Conservation (phyloP, 768 basidiomycete species). For the Leccinellum rugosiceps region DNA sequence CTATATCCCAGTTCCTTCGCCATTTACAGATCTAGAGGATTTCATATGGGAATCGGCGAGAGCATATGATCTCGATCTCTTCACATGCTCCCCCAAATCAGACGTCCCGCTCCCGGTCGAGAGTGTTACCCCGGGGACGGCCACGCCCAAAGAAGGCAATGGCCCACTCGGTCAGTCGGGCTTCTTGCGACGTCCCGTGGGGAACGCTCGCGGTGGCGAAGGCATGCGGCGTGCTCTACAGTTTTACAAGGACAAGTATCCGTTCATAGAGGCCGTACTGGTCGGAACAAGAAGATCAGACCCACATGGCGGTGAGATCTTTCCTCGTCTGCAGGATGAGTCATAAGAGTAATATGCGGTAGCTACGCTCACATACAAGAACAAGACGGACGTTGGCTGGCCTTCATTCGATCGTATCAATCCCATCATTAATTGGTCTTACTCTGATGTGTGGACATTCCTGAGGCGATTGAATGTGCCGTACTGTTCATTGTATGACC, state of each 20-base stretch:
- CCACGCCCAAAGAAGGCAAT: constrained; percentile 17
- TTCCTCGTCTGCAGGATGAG: not conserved
- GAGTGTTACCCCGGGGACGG: constrained; percentile 39
- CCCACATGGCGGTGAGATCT: constrained; percentile 86
- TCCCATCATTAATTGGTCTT: constrained; percentile 95
- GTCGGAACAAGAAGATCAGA: constrained; percentile 88
- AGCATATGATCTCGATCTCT: constrained; percentile 75
- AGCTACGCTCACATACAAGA: constrained; percentile 72
- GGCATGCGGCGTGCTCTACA: constrained; percentile 80
- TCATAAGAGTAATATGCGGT: not conserved
- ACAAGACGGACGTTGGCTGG: constrained; percentile 88
- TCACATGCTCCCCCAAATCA: constrained; percentile 33
- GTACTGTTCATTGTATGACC: constrained; percentile 87
- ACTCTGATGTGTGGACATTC: constrained; percentile 87
- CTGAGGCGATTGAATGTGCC: constrained; percentile 70
- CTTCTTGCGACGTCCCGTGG: constrained; percentile 36
- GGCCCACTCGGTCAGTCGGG: constrained; percentile 4
- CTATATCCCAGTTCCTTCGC: constrained; percentile 88
- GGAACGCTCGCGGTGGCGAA: constrained; percentile 56
- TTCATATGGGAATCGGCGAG: constrained; percentile 69
- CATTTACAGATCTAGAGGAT: constrained; percentile 77
- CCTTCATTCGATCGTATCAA: constrained; percentile 87
- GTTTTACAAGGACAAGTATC: constrained; percentile 64
- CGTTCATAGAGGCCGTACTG: constrained; percentile 73
- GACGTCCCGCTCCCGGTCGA: constrained; percentile 47